These are phyloP conservation scores for Zancudomyces culisetae DNA, from an alignment of 371 early-diverging fungal species.

Conservation along the genomic window DNA sequence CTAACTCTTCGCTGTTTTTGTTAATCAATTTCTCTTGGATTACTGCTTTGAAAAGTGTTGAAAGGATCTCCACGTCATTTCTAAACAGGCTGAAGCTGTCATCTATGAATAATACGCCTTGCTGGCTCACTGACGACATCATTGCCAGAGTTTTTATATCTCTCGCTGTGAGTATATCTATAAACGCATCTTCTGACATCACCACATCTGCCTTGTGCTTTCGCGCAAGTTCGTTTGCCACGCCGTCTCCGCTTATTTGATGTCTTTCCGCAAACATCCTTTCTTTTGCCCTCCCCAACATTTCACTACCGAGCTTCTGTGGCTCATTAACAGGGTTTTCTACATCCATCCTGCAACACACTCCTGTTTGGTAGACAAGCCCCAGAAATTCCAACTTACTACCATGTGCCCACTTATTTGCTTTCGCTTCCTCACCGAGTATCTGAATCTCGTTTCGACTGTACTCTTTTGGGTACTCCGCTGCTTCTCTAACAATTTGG, in stretches of 20 bases:
- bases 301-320: neutral
- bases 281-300: neutral
- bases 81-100: neutral
- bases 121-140: neutral
- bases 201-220: neutral
- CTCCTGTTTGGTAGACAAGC: neutral
- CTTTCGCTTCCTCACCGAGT: no score
- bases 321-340: neutral
- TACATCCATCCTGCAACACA: neutral
- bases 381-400: no score
- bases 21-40: no score
- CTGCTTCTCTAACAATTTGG: no score
- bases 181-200: slow-evolving; percentile 2
- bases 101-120: neutral
- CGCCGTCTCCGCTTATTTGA: neutral
- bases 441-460: no score
- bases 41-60: no score
- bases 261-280: no score
- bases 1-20: neutral
- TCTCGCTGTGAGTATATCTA: neutral
- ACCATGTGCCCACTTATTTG: no score
- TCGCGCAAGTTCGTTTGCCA: neutral
- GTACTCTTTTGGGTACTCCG: no score
- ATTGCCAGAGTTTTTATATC: neutral
- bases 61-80: neutral